Conservation (phyloP, 192 early-diverging fungal genomes). For the Coemansia sp. region DNA sequence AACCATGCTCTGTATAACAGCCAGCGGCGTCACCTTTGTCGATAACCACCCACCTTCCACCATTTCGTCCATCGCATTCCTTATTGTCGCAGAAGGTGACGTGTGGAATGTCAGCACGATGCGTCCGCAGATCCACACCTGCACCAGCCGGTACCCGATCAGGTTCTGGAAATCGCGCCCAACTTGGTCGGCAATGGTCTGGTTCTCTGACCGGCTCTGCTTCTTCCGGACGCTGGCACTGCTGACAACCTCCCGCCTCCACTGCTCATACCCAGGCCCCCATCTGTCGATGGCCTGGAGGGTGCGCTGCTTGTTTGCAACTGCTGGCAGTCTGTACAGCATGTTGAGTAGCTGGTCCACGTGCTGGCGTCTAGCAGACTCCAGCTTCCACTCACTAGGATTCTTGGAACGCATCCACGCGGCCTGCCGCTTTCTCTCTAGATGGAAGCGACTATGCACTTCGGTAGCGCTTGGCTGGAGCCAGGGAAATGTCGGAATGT, state of each 20-base stretch:
- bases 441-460: conserved; percentile 26
- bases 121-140: conserved; percentile 39
- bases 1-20: conserved; percentile 21
- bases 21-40: conserved; percentile 11
- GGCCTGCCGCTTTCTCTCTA: conserved; percentile 11
- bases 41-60: background rate
- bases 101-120: conserved; percentile 38
- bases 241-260: conserved; percentile 34
- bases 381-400: conserved; percentile 9
- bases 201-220: conserved; percentile 2
- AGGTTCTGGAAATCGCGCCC: conserved; percentile 27
- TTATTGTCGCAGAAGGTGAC: conserved; percentile 12
- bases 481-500: conserved; percentile 48
- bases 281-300: conserved; percentile 22
- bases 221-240: background rate
- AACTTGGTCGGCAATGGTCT: conserved; percentile 24
- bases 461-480: conserved; percentile 52
- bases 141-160: conserved; percentile 41
- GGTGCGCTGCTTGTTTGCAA: conserved; percentile 24
- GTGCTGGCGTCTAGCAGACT: conserved; percentile 21
- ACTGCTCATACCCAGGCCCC: conserved; percentile 37
- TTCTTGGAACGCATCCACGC: background rate
- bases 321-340: conserved; percentile 24
- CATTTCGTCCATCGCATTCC: conserved; percentile 12
- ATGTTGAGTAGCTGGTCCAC: conserved; percentile 29